A percentile compares a stretch with the other conserved stretches of the same genome.
Evolutionary conservation across 805 yeast genomes (phyloP).

Genomic region (Tetrapisispora arboricola): DNA sequence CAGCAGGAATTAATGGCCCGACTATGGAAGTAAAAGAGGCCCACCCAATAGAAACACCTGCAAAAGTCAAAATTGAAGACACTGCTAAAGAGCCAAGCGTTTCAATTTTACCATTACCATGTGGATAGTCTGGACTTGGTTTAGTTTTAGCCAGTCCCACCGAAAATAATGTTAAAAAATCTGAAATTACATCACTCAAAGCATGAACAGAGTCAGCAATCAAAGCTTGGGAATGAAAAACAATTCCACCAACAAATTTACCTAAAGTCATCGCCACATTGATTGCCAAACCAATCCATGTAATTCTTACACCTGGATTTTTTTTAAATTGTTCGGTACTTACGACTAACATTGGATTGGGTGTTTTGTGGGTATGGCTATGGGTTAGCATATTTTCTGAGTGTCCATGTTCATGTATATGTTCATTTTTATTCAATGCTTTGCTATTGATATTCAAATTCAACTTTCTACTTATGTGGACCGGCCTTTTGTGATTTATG

Average conservation of each 20-base stretch:
- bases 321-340: conserved; percentile 37
- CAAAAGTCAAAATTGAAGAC: conserved; percentile 68
- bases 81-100: conserved; percentile 87
- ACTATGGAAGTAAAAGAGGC: conserved; percentile 58
- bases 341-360: conserved; percentile 27
- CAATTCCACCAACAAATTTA: conserved; percentile 81
- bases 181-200: conserved; percentile 80
- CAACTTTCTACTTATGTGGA: too few relatives aligned
- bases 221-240: conserved; percentile 89
- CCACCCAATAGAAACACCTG: conserved; percentile 90
- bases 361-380: conserved; percentile 28
- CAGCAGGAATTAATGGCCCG: conserved; percentile 57
- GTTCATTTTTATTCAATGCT: not conserved
- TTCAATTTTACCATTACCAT: conserved; percentile 89
- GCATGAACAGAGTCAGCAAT: conserved; percentile 95
- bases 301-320: conserved; percentile 85
- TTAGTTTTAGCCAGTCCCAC: conserved; percentile 62
- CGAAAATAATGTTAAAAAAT: conserved; percentile 78
- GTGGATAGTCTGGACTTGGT: conserved; percentile 56
- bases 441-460: not conserved
- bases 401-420: conserved; percentile 13
- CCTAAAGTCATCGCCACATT: conserved; percentile 80
- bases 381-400: conserved; percentile 12
- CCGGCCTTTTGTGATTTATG: not conserved
- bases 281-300: conserved; percentile 81